Conservation (phyloP, 2,329 filamentous ascomycete genomes). For the Endothia cerciana region DNA sequence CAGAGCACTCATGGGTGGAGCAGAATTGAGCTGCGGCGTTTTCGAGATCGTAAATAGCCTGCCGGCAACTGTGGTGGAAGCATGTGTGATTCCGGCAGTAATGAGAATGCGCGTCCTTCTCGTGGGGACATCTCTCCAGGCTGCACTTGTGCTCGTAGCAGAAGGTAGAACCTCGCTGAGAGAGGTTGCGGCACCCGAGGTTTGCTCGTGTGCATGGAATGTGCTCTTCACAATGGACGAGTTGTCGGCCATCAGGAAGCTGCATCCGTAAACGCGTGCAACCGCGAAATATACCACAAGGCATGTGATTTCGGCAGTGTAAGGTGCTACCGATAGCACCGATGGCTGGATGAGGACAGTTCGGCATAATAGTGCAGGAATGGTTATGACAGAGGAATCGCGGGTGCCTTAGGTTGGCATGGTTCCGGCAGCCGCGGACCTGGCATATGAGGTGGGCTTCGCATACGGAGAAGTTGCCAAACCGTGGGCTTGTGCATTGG, state of each 20-base stretch:
- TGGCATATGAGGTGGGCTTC: slow-evolving; percentile 26
- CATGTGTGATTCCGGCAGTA: slow-evolving; percentile 27
- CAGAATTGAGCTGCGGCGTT: slow-evolving; percentile 22
- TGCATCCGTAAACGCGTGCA: slow-evolving; percentile 17
- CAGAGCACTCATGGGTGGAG: slow-evolving; percentile 21
- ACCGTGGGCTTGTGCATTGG: slow-evolving; percentile 7
- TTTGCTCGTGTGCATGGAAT: slow-evolving; percentile 10
- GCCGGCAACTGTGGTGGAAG: slow-evolving; percentile 12
- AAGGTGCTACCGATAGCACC: neutral
- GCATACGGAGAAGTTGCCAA: slow-evolving; percentile 9
- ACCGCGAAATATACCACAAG: slow-evolving; percentile 19
- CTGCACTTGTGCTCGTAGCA: slow-evolving; percentile 26
- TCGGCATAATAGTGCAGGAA: slow-evolving; percentile 16
- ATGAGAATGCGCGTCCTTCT: slow-evolving; percentile 14
- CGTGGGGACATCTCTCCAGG: slow-evolving; percentile 16
- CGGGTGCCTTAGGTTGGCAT: slow-evolving; percentile 7
- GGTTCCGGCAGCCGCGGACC: slow-evolving; percentile 11
- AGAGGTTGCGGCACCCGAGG: slow-evolving; percentile 20
- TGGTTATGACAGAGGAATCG: slow-evolving; percentile 22
- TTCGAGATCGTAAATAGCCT: slow-evolving; percentile 21
- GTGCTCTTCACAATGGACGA: slow-evolving; percentile 21
- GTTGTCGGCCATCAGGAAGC: slow-evolving; percentile 14
- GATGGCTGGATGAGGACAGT: slow-evolving; percentile 14
- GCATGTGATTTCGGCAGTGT: slow-evolving; percentile 21
- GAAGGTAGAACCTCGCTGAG: neutral